A percentile compares a stretch with the other conserved stretches of the same genome.
Conservation (phyloP, 1,284 basidiomycete genomes). For the Trichosporon faecale region DNA sequence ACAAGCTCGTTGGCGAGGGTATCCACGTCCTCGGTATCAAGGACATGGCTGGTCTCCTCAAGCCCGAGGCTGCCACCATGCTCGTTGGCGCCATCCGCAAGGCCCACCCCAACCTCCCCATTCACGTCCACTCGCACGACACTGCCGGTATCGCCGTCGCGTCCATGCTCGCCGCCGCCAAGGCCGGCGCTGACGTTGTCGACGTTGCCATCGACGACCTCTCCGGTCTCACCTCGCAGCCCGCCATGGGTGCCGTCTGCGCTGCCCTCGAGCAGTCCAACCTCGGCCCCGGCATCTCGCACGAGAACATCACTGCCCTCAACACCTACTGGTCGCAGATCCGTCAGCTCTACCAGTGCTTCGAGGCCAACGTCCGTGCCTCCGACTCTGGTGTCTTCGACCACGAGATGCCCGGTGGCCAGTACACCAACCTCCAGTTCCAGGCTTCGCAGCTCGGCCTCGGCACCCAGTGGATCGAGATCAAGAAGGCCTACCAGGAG, state of each 20-base stretch:
- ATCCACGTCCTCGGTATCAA: constrained; percentile 98
- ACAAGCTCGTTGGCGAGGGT: constrained; percentile 89
- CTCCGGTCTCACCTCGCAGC: constrained; percentile 97
- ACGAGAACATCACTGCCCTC: constrained; percentile 94
- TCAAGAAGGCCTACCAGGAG: constrained; percentile 98
- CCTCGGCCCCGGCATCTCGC: constrained; percentile 93
- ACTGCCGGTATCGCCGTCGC: constrained; percentile 97
- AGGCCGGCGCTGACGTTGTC: constrained; percentile 94
- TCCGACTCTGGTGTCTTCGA: constrained; percentile 97
- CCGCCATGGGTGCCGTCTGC: constrained; percentile 95
- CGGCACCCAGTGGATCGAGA: constrained; percentile 95
- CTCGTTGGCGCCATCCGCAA: constrained; percentile 91
- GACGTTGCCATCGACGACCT: constrained; percentile 99
- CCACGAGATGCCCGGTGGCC: constrained; percentile 96
- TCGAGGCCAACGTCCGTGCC: constrained; percentile 97
- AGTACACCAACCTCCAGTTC: constrained; percentile 96
- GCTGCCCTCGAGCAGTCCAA: constrained; percentile 91
- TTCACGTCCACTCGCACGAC: constrained; percentile 99
- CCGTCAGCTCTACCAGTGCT: constrained; percentile 90
- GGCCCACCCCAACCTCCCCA: constrained; percentile 95
- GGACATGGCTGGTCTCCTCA: constrained; percentile 98
- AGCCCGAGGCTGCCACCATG: constrained; percentile 88
- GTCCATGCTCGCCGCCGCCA: constrained; percentile 92
- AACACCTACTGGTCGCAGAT: constrained; percentile 99
- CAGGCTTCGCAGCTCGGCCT: constrained; percentile 97